Base-by-base conservation (phyloP, 2,329 filamentous ascomycete species). In the Capronia epimyces region DNA sequence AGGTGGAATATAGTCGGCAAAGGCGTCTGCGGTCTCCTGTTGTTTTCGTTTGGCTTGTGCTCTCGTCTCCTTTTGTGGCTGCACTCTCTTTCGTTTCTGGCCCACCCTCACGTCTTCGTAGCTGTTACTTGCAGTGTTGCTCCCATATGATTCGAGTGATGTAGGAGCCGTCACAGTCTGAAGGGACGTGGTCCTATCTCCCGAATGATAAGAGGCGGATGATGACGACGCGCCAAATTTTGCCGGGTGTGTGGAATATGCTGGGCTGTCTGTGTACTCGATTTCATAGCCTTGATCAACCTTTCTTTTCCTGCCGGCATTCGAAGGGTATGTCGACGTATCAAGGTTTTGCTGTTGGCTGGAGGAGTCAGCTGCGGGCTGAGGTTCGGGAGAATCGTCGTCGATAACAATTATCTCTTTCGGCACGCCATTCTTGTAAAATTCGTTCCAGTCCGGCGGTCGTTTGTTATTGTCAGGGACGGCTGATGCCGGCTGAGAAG, bases 351-450 rank as follows among this genome's bases (percentile, higher is more conserved):
- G 47, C 48, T 56, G 32, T 22, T 40, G 59, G n/a, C 70, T 69
- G 47, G 58, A 57, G 40, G 58, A 37, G 51, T 59, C 39, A 56
- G 64, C 45, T 49, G 62, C 60, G 51, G 57, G 51, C 49, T 68
- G 63, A 59, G 65, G 75, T 9, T 71, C 69, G 45, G 85, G 85
- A 3, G 81, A 82, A 66, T 90, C 84, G 60, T 75, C 76, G 58
- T 86, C 82, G 63, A 93, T 93, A 62, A 91, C 82, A 64, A 93
- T 91, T 65, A 93, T 82, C 71, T 93, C 87, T 66, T 88, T 85
- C 20, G 87, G 87, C 21, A 89, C 72, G 3, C 87, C 87, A 67
- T 91, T 90, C 66, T 84, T 85, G 68, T 90, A 91, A 65, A 90
- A 93, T 58, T 78, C 81, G 51, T 79, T 75, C 87, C 87, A 93